Percentiles rank a stretch among this genome's conserved stretches.
These are phyloP conservation scores for Karstenula rhodostoma DNA, from an alignment of 2,329 filamentous ascomycete species.

Conservation along the genomic window DNA sequence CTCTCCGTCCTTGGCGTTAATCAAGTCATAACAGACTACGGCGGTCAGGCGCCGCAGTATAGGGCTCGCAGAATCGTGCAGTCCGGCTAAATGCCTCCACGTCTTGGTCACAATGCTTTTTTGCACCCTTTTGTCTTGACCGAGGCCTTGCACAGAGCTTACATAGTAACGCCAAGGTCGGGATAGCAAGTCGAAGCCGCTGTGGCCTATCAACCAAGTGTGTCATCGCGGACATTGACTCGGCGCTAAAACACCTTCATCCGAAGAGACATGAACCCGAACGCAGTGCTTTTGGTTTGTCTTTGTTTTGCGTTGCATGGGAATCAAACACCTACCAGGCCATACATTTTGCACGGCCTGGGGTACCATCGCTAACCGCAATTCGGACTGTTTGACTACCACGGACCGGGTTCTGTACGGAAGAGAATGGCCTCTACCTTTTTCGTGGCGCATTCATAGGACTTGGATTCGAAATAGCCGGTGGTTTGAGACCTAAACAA, in stretches of 20 bases:
- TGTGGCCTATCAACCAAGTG: background rate
- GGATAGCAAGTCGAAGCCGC: background rate
- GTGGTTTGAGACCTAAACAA: conserved; percentile 27
- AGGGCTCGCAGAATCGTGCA: conserved; percentile 20
- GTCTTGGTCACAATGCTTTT: conserved; percentile 29
- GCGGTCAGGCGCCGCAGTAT: conserved; percentile 21
- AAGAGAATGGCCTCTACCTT: background rate
- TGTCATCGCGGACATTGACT: background rate
- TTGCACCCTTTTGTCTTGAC: conserved; percentile 12
- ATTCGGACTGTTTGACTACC: conserved; percentile 19
- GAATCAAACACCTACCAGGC: background rate
- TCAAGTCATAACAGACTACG: conserved; percentile 16
- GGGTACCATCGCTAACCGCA: background rate
- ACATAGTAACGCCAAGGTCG: conserved; percentile 18
- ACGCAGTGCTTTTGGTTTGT: no score
- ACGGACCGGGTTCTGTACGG: background rate
- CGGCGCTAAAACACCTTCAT: background rate
- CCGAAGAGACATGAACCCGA: background rate
- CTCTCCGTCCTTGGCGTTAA: conserved; percentile 13
- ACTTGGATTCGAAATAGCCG: conserved; percentile 34
- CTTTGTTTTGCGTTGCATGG: background rate
- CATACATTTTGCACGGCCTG: background rate
- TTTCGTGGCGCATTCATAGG: background rate
- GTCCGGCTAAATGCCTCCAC: conserved; percentile 39
- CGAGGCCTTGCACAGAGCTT: conserved; percentile 16